phyloP scores from a whole-genome alignment of 495 filamentous ascomycete genomes.

The Penicillium longicatenatum region DNA sequence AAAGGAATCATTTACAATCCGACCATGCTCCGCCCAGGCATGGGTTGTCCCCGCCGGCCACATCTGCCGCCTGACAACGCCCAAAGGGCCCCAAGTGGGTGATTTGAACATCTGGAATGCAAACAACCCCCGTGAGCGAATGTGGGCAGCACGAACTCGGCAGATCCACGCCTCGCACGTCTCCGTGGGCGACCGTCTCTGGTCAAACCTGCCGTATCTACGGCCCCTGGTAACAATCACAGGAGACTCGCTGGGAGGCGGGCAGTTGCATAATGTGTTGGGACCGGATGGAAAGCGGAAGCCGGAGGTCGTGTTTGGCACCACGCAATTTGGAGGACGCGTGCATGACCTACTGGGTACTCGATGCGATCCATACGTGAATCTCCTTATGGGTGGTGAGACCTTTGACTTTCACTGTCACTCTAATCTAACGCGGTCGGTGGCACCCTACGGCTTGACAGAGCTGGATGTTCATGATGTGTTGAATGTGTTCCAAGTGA shows the following conservation, averaged over 20 bases:
- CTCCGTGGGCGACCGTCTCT: slow-evolving; percentile 67
- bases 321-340: slow-evolving; percentile 51
- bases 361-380: slow-evolving; percentile 75
- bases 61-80: slow-evolving; percentile 70
- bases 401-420: slow-evolving; percentile 80
- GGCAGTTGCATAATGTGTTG: slow-evolving; percentile 53
- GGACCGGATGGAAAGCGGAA: slow-evolving; percentile 39
- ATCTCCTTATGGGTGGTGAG: slow-evolving; percentile 66
- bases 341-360: slow-evolving; percentile 78
- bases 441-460: slow-evolving; percentile 64
- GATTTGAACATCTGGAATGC: slow-evolving; percentile 82
- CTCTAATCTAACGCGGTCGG: slow-evolving; percentile 74
- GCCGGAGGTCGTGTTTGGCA: slow-evolving; percentile 39
- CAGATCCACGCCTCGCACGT: slow-evolving; percentile 78
- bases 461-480: slow-evolving; percentile 81
- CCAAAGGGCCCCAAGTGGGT: slow-evolving; percentile 74
- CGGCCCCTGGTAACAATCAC: slow-evolving; percentile 73
- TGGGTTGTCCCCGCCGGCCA: slow-evolving; percentile 64
- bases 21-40: slow-evolving; percentile 59
- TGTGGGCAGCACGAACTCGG: slow-evolving; percentile 78
- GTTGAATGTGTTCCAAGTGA: slow-evolving; percentile 81
- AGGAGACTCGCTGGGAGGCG: slow-evolving; percentile 62
- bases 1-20: slow-evolving; percentile 42
- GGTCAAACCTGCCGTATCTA: slow-evolving; percentile 76
- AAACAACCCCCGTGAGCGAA: slow-evolving; percentile 72